A percentile compares a stretch with the other conserved stretches of the same genome.
Conservation (phyloP, 2,329 filamentous ascomycete species). For the Colletotrichum kahawae region DNA sequence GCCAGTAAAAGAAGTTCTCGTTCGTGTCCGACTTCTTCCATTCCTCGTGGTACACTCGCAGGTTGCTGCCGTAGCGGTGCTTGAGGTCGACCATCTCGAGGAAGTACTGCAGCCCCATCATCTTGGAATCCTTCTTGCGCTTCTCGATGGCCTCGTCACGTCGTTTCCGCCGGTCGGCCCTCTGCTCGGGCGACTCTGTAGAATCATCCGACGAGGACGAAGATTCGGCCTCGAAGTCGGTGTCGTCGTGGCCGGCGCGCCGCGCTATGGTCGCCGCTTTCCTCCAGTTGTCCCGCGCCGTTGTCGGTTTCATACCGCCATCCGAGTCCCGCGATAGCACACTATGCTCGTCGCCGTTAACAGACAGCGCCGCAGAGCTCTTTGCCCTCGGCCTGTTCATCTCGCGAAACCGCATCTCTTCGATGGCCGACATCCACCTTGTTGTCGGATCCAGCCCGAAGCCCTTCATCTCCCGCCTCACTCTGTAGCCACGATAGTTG, state of each 20-base stretch:
- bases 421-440: constrained; percentile 72
- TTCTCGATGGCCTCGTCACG: constrained; percentile 57
- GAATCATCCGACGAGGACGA: constrained; percentile 33
- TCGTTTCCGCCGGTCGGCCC: constrained; percentile 40
- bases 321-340: constrained; percentile 12
- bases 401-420: constrained; percentile 61
- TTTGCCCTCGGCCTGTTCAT: constrained; percentile 50
- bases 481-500: constrained; percentile 79
- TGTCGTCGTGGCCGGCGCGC: constrained; percentile 72
- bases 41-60: constrained; percentile 80
- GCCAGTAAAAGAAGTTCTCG: constrained; percentile 94
- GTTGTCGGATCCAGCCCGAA: constrained; percentile 71
- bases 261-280: constrained; percentile 73
- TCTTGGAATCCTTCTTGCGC: constrained; percentile 71
- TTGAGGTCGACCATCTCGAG: constrained; percentile 85
- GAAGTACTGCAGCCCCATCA: constrained; percentile 88
- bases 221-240: constrained; percentile 47
- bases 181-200: constrained; percentile 40
- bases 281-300: constrained; percentile 75
- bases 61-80: constrained; percentile 85
- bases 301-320: constrained; percentile 25
- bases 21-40: constrained; percentile 81
- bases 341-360: constrained; percentile 11
- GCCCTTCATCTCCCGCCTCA: constrained; percentile 73
- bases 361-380: constrained; percentile 19